Evolutionary conservation across 345 rosid genomes (phyloP), one percentile per base, ranked within the genome.

Genomic region (Cardamine occulta): DNA sequence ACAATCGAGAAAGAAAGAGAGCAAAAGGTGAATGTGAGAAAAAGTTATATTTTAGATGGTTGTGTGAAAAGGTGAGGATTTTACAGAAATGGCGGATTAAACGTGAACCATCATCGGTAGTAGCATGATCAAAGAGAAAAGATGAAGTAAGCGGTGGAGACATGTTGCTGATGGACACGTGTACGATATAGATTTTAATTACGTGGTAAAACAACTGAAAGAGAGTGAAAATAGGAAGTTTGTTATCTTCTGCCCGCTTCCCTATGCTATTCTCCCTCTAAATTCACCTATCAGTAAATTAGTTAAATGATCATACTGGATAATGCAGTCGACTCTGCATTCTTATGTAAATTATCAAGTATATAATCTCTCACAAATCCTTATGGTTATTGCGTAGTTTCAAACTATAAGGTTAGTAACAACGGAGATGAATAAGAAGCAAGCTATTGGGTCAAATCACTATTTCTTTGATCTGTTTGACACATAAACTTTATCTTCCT

Each of bases 211-310:
- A 15, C 15, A 73, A 61, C 75, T 29, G 45, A 68, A 59, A 58
- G 8, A 53, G 65, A 45, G 74, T 10, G 13, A 42, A 24, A 68
- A 1, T 8, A 68, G 74, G 53, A 42, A 42, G 44, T 42, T 42
- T 61, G 74, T 65, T 58, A 54, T 61, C 56, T 59, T 71, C 4
- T 81, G 91, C 78, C 95, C 97, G 93, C 60, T 88, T 91, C 93
- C 83, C 76, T 34, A 80, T 88, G 93, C 96, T 84, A 42, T 29
- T 62, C 68, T 62, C 26, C 4, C 68, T 69, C 74, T 13, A 13
- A 44, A 15, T 44, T 44, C 48, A 40, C 15, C 15, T 40, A 4
- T 4, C 5, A 39, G 49, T 15, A 15, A 44, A 44, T 44, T 15
- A 44, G 18, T 44, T 44, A 44, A 5, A 44, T 44, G 48, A 44